A percentile compares a stretch with the other conserved stretches of the same genome.
Conservation (phyloP, 805 yeast genomes). For the Wickerhamia fluorescens region DNA sequence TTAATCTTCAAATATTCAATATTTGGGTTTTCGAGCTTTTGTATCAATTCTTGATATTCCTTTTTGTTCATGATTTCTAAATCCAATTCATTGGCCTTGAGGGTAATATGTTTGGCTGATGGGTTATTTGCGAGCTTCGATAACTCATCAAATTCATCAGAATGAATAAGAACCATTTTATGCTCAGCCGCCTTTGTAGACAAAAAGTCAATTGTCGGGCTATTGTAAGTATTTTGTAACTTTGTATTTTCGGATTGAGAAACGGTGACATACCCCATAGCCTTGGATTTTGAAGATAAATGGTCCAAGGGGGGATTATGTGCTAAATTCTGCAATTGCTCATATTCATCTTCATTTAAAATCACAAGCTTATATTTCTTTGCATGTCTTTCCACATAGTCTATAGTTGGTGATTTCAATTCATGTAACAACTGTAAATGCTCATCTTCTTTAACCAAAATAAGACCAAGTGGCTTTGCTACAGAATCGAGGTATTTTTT, state of each 20-base stretch:
- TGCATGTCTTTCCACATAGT: conserved; percentile 13
- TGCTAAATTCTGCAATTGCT: conserved; percentile 1
- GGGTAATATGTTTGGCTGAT: conserved; percentile 24
- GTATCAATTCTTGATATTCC: conserved; percentile 7
- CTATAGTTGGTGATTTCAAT: conserved; percentile 15
- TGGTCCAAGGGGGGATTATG: conserved; percentile 2
- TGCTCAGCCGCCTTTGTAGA: conserved; percentile 5
- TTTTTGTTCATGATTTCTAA: conserved; percentile 4
- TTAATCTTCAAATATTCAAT: conserved; percentile 7
- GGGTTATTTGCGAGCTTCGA: conserved; percentile 8
- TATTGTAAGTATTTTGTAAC: conserved; percentile 6
- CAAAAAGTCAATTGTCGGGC: conserved; percentile 7
- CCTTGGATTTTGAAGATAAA: conserved; percentile 3
- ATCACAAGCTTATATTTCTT: conserved; percentile 4
- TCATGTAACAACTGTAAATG: conserved; percentile 1
- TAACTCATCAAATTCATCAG: conserved; percentile 7
- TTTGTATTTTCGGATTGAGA: conserved; percentile 13
- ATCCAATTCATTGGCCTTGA: conserved; percentile 10
- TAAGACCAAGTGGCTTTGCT: conserved; percentile 9
- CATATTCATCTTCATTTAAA: conserved; percentile 5
- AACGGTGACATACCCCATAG: conserved; percentile 3
- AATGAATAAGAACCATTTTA: too few relatives aligned
- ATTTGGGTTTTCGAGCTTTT: conserved; percentile 11
- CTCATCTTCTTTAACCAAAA: conserved; percentile 7
- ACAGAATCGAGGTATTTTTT: conserved; percentile 9